A percentile compares a stretch with the other conserved stretches of the same genome.
Conservation (phyloP, 2,329 filamentous ascomycete genomes). For the Aspergillus jensenii region DNA sequence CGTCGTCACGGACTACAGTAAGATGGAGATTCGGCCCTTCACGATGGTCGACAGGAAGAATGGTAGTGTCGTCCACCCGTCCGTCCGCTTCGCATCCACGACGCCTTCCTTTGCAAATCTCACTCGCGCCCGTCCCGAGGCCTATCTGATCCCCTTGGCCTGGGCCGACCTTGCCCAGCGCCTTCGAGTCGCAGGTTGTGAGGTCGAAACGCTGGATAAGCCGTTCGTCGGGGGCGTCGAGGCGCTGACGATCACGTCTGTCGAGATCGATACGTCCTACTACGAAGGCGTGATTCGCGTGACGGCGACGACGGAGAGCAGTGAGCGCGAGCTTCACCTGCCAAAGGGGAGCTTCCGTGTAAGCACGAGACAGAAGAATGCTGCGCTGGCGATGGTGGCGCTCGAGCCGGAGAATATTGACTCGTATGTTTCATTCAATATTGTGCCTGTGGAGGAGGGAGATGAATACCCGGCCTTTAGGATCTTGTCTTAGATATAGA, state of each 20-base stretch:
- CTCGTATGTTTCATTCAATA: slow-evolving; percentile 11
- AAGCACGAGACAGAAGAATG: slow-evolving; percentile 6
- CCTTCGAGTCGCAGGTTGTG: neutral
- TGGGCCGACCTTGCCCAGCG: slow-evolving; percentile 1
- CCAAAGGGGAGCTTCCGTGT: slow-evolving; percentile 5
- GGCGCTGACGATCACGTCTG: slow-evolving; percentile 1
- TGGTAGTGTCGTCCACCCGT: slow-evolving; percentile 2
- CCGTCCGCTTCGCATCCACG: slow-evolving; percentile 9
- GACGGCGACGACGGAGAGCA: slow-evolving; percentile 1
- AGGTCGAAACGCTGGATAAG: slow-evolving; percentile 2
- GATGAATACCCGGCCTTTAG: slow-evolving; percentile 5
- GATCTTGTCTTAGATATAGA: neutral
- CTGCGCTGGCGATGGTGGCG: slow-evolving; percentile 7
- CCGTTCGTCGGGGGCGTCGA: slow-evolving; percentile 2
- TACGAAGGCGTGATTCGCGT: slow-evolving; percentile 8
- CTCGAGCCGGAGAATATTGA: slow-evolving; percentile 11
- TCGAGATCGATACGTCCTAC: neutral
- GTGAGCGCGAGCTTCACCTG: neutral
- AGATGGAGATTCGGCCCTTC: neutral
- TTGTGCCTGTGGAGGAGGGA: slow-evolving; percentile 2
- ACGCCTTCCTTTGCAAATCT: slow-evolving; percentile 3
- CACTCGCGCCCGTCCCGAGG: slow-evolving; percentile 5
- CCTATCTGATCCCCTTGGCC: slow-evolving; percentile 5
- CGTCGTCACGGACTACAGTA: slow-evolving; percentile 2
- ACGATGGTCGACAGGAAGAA: slow-evolving; percentile 2